Evolutionary conservation across 345 rosid genomes (phyloP), one percentile per base, ranked within the genome.

Genomic region (Lumnitzera littorea): DNA sequence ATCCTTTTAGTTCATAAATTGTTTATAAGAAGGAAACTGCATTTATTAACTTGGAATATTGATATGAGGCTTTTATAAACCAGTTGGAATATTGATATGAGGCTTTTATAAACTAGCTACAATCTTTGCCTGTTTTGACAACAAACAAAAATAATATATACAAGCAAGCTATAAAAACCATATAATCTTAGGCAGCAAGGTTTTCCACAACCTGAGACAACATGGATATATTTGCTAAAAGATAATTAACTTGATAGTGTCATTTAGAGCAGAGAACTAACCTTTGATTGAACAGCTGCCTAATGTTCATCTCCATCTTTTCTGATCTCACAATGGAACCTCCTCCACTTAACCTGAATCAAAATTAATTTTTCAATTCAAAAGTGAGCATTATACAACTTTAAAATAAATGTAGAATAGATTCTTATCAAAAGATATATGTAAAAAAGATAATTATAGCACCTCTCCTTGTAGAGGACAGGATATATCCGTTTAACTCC

Each of bases 401-500:
- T n/a, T 31, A 14, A 48, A 43, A 15, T 48, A 1, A 1, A 36
- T 36, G 43, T 5, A 9, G 7, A 36, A 36, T 36, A 36, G 9
- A 36, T 36, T 36, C 43, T 36, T 36, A 36, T 36, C 16, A 48
- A 51, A 46, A 60, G 36, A 52, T 54, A 24, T n/a, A 25, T 53
- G 48, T 31, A 54, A 47, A 43, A 36, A 36, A 43, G 46, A 16
- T 10, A 52, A 56, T 58, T 46, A 64, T 57, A 51, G 73, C 73
- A 90, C 97, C 87, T 90, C 76, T 94, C 99, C 83, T 77, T 90
- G 86, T 82, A 94, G 16, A 90, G 81, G 74, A 86, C 68, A 41
- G 99, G 97, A 65, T 94, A 94, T 68, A 94, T 67, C 46, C 99
- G 81, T 61, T 87, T 86, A 54, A 94, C 78, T 72, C 99, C 99